A percentile compares a stretch with the other conserved stretches of the same genome.
phyloP scores from a whole-genome alignment of 805 yeast species.

The Clavispora carvajalis region DNA sequence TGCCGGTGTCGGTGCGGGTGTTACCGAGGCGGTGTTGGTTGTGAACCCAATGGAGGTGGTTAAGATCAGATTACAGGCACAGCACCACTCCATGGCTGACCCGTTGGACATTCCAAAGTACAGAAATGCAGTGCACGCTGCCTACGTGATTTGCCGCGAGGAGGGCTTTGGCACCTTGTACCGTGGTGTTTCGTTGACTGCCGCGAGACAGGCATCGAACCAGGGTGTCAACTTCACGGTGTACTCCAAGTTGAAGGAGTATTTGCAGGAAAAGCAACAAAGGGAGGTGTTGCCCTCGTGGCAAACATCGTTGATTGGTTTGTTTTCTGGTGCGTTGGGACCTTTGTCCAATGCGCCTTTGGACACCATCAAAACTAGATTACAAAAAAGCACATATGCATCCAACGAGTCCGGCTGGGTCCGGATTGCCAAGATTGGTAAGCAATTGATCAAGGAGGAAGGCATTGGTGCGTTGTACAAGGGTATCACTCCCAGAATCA shows the following conservation, averaged over 20 bases:
- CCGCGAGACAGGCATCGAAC: constrained; percentile 96
- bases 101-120: constrained; percentile 79
- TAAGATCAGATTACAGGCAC: constrained; percentile 94
- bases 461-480: constrained; percentile 74
- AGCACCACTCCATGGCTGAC: constrained; percentile 82
- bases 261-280: constrained; percentile 57
- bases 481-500: constrained; percentile 97
- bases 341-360: constrained; percentile 97
- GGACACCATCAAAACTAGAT: constrained; percentile 94
- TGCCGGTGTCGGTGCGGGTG: constrained; percentile 97
- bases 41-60: constrained; percentile 98
- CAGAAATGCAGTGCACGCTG: constrained; percentile 89
- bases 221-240: constrained; percentile 98
- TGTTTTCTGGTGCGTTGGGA: constrained; percentile 93
- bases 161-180: constrained; percentile 88
- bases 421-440: constrained; percentile 76
- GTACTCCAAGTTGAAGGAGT: constrained; percentile 76
- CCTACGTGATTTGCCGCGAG: constrained; percentile 75
- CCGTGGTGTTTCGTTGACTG: constrained; percentile 93
- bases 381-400: constrained; percentile 81
- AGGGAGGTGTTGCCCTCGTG: constrained; percentile 72
- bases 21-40: constrained; percentile 88
- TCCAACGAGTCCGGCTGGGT: constrained; percentile 66
- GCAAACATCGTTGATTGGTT: constrained; percentile 90
- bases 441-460: constrained; percentile 78